These are phyloP conservation scores for Hansenula sp. DNA, from an alignment of 1,139 yeast species.

Conservation along the genomic window DNA sequence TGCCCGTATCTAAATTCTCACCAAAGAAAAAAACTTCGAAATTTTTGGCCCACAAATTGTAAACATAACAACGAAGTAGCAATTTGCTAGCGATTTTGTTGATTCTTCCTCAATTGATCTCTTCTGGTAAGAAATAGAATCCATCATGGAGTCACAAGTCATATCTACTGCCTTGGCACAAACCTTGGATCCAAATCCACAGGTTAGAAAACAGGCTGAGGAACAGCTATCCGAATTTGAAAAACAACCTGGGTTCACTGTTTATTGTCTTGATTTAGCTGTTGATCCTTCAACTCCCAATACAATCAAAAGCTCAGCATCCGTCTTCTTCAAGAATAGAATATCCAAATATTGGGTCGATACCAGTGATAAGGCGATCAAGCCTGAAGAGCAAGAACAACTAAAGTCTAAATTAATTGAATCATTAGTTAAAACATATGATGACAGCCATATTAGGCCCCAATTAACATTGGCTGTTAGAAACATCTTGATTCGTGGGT, in stretches of 20 bases:
- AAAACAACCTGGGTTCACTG: constrained; percentile 52
- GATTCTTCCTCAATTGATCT: too few species aligned
- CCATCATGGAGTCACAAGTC: constrained; percentile 60
- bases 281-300: constrained; percentile 41
- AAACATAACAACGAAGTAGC: too few species aligned
- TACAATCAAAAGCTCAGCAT: constrained; percentile 56
- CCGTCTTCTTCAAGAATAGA: constrained; percentile 67
- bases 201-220: constrained; percentile 68
- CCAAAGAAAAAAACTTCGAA: not conserved
- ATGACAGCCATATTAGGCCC: constrained; percentile 40
- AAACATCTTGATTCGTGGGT: constrained; percentile 56
- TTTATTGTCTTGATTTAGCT: constrained; percentile 50
- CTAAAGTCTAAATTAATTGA: constrained; percentile 52
- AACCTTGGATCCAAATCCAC: constrained; percentile 71
- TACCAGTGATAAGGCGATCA: constrained; percentile 39
- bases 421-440: constrained; percentile 35
- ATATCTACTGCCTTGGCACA: constrained; percentile 74
- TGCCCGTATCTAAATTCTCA: not conserved
- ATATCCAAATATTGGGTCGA: constrained; percentile 52
- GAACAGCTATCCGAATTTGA: constrained; percentile 54
- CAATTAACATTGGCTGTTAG: constrained; percentile 72
- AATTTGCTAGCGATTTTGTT: too few species aligned
- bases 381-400: constrained; percentile 43
- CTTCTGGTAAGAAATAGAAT: too few species aligned
- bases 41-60: too few species aligned